Percentiles rank a stretch among this genome's conserved stretches.
phyloP scores from a whole-genome alignment of 1,139 yeast genomes.

The Blastobotrys ciferrii region DNA sequence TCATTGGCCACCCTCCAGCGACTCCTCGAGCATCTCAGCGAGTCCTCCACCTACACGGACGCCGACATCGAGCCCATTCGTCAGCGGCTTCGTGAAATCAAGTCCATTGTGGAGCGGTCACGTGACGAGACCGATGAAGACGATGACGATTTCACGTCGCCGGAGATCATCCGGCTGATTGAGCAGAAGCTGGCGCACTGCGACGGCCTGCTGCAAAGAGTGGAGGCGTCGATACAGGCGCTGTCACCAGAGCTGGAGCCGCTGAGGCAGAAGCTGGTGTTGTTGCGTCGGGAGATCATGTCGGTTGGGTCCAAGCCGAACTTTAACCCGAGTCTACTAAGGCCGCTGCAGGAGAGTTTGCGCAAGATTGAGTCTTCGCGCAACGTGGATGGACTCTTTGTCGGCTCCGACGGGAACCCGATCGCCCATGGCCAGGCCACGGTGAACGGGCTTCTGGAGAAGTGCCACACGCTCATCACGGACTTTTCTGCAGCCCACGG shows the following conservation, averaged over 20 bases:
- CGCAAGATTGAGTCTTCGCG: slow-evolving; percentile 44
- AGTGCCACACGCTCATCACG: slow-evolving; percentile 68
- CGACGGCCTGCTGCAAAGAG: slow-evolving; percentile 25
- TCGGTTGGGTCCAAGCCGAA: slow-evolving; percentile 47
- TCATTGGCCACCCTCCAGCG: slow-evolving; percentile 82
- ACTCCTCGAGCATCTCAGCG: slow-evolving; percentile 75
- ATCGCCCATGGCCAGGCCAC: slow-evolving; percentile 54
- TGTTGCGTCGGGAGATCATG: slow-evolving; percentile 53
- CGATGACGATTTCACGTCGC: slow-evolving; percentile 30
- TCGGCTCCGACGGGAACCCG: slow-evolving; percentile 34
- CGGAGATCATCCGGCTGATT: slow-evolving; percentile 34
- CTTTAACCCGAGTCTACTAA: slow-evolving; percentile 36
- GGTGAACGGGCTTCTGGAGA: slow-evolving; percentile 52
- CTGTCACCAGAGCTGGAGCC: slow-evolving; percentile 38
- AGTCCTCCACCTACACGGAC: slow-evolving; percentile 75
- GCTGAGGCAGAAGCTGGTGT: slow-evolving; percentile 40
- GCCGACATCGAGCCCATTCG: slow-evolving; percentile 79
- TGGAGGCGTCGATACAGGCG: slow-evolving; percentile 31
- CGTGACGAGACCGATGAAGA: slow-evolving; percentile 21
- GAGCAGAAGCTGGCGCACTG: slow-evolving; percentile 32
- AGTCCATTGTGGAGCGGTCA: slow-evolving; percentile 50
- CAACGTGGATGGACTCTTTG: slow-evolving; percentile 44
- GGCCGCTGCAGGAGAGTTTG: slow-evolving; percentile 41
- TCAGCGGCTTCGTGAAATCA: slow-evolving; percentile 66
- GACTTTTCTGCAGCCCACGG: slow-evolving; percentile 66